A percentile compares a stretch with the other conserved stretches of the same genome.
Conservation (phyloP, 2,329 filamentous ascomycete genomes). For the Colletotrichum sp. region DNA sequence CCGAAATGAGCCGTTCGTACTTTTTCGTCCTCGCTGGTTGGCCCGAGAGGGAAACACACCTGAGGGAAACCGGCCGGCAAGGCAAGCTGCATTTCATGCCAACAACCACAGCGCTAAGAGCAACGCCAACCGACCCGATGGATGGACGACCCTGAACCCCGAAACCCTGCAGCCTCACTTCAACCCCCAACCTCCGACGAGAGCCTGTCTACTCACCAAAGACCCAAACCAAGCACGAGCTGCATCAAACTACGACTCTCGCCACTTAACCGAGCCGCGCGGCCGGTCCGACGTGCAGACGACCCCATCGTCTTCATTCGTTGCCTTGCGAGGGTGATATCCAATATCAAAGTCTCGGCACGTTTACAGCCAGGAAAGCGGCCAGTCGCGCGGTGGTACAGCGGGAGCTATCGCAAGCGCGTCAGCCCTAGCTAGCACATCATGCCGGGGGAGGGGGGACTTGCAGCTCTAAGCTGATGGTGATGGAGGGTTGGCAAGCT, state of each 20-base stretch:
- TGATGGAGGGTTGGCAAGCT: neutral
- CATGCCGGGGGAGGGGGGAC: neutral
- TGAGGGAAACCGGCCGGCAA: neutral
- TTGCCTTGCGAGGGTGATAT: neutral
- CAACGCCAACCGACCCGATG: neutral
- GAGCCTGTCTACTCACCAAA: neutral
- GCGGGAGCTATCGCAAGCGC: neutral
- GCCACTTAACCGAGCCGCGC: neutral
- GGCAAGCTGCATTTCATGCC: neutral
- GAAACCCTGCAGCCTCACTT: neutral
- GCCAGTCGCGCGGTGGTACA: neutral
- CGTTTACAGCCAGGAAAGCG: neutral
- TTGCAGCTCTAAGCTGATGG: neutral
- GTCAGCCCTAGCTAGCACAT: neutral
- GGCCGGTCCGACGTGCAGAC: neutral
- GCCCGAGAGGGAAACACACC: rapidly evolving
- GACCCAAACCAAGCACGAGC: neutral
- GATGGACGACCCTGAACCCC: neutral
- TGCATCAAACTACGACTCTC: neutral
- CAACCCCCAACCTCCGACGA: neutral
- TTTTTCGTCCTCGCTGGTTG: neutral
- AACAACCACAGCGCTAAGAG: neutral
- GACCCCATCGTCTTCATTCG: neutral
- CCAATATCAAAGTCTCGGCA: neutral
- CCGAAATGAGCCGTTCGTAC: neutral